Percentiles rank a stretch among this genome's conserved stretches.
Conservation (phyloP, 371 early-diverging fungal species). For the Dinochytrium kinnereticum region DNA sequence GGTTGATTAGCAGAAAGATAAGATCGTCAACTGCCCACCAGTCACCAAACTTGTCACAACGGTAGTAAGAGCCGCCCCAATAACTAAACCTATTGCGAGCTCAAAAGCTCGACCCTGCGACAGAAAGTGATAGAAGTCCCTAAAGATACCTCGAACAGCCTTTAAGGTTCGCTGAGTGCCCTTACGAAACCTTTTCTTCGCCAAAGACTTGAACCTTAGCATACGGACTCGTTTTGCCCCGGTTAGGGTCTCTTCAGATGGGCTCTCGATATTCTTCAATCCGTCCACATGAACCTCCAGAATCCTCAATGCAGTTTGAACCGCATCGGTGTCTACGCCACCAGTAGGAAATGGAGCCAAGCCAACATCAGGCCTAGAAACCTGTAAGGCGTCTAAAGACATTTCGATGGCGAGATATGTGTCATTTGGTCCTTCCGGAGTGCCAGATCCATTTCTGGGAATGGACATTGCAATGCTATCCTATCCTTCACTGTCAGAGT, state of each 20-base stretch:
- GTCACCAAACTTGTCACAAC: conserved; percentile 31
- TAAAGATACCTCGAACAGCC: conserved; percentile 8
- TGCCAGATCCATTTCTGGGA: not conserved
- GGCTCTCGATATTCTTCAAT: not conserved
- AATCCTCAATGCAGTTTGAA: too few species aligned
- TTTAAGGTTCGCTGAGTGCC: conserved; percentile 18
- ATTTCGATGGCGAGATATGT: not conserved
- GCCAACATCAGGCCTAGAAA: not conserved
- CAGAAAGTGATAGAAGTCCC: conserved; percentile 30
- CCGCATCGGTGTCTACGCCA: not conserved
- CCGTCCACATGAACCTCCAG: too few species aligned
- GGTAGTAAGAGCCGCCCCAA: conserved; percentile 33
- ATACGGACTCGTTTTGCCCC: not conserved
- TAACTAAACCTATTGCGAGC: conserved; percentile 32
- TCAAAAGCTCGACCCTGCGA: conserved; percentile 27
- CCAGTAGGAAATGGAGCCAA: not conserved
- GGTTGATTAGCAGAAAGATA: not conserved
- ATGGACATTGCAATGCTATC: too few species aligned
- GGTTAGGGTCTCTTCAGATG: not conserved
- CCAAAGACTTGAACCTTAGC: not conserved
- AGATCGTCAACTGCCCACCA: too few species aligned
- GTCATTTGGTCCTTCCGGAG: not conserved
- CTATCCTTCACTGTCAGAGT: too few species aligned
- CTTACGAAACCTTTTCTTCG: not conserved
- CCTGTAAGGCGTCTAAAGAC: not conserved